Evolutionary conservation across 108 stramenopile genomes (phyloP).

Genomic region (Discostella pseudostelligera): DNA sequence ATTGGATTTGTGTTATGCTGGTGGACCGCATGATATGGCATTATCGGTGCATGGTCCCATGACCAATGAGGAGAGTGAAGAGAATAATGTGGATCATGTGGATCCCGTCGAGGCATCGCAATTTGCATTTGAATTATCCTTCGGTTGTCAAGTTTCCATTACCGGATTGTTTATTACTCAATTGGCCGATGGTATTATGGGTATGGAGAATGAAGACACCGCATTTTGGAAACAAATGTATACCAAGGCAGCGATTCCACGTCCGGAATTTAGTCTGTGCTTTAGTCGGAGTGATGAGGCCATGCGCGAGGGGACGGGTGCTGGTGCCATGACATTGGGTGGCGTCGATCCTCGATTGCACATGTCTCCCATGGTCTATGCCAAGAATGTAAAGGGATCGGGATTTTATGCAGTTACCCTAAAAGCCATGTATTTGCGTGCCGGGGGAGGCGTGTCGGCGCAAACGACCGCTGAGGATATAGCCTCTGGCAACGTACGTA

Average conservation of each 20-base stretch:
- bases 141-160: slow-evolving; percentile 90
- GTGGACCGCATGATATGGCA: slow-evolving; percentile 60
- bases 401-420: slow-evolving; percentile 83
- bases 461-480: slow-evolving; percentile 32
- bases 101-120: slow-evolving; percentile 56
- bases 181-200: slow-evolving; percentile 96
- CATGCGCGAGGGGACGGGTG: slow-evolving; percentile 55
- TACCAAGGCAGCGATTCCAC: slow-evolving; percentile 39
- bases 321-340: slow-evolving; percentile 88
- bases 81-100: slow-evolving; percentile 36
- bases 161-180: slow-evolving; percentile 95
- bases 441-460: slow-evolving; percentile 46
- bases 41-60: slow-evolving; percentile 23
- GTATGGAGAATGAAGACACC: slow-evolving; percentile 62
- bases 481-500: slow-evolving; percentile 4
- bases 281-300: slow-evolving; percentile 55
- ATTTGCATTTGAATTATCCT: slow-evolving; percentile 70
- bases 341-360: slow-evolving; percentile 80
- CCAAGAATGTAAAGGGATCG: slow-evolving; percentile 30
- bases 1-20: slow-evolving; percentile 63
- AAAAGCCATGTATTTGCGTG: slow-evolving; percentile 61
- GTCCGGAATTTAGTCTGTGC: slow-evolving; percentile 64
- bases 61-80: slow-evolving; percentile 1
- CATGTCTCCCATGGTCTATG: slow-evolving; percentile 76
- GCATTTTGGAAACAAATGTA: slow-evolving; percentile 78